Percentiles rank a stretch among this genome's conserved stretches.
Evolutionary conservation across 2,329 filamentous ascomycete genomes (phyloP).

Genomic region (Knufia fluminis): DNA sequence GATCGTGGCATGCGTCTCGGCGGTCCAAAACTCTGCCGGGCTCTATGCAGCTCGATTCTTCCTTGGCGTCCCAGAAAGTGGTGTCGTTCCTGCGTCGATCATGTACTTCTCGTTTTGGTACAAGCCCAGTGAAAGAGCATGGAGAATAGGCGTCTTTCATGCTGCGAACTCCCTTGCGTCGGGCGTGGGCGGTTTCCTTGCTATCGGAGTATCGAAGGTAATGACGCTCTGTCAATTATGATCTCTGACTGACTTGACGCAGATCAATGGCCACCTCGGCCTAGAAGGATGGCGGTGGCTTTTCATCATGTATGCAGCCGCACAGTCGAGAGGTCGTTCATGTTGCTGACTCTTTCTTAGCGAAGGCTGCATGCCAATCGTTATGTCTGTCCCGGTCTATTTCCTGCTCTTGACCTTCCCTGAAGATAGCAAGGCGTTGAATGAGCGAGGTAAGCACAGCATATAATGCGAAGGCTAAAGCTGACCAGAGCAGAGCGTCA

Average conservation of each 20-base stretch:
- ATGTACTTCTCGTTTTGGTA: constrained; percentile 25
- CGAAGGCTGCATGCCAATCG: constrained; percentile 19
- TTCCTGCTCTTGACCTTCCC: constrained; percentile 22
- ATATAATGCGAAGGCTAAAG: background rate
- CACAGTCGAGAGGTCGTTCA: background rate
- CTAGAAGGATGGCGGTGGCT: constrained; percentile 17
- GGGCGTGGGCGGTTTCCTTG: constrained; percentile 21
- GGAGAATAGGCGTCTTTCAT: constrained; percentile 22
- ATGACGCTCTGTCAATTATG: background rate
- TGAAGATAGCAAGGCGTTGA: constrained; percentile 16
- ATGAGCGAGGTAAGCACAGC: constrained; percentile 15
- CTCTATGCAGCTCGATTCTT: constrained; percentile 20
- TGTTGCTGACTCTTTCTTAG: constrained; percentile 23
- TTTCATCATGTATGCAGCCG: constrained; percentile 13
- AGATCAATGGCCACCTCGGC: constrained; percentile 10
- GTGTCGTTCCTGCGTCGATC: constrained; percentile 21
- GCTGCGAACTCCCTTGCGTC: constrained; percentile 20
- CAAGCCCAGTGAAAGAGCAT: constrained; percentile 22
- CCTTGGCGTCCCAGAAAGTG: constrained; percentile 20
- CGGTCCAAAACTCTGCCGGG: constrained; percentile 12
- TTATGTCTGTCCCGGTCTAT: constrained; percentile 16
- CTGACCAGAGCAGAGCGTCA: constrained; percentile 14
- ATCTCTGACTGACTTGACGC: background rate
- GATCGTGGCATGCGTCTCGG: constrained; percentile 20
- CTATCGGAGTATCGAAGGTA: constrained; percentile 15